Conservation (phyloP, 768 basidiomycete species). For the Hygrophorus pudorinus region DNA sequence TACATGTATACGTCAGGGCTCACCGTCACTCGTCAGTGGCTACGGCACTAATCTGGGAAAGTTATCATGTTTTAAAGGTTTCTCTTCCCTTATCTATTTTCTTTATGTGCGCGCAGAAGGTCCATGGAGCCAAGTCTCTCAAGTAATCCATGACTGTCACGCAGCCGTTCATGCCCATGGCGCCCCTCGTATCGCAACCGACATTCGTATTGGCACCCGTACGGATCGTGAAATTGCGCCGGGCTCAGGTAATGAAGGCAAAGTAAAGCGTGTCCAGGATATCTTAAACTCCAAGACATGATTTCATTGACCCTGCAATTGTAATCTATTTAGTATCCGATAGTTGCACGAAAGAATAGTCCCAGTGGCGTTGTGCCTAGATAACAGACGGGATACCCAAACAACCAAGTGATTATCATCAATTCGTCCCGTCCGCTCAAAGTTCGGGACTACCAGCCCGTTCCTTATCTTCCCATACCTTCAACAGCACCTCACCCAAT, state of each 20-base stretch:
- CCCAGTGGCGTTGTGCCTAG: no score
- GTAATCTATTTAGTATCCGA: background rate
- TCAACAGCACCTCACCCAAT: conserved; percentile 32
- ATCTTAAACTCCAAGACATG: conserved; percentile 40
- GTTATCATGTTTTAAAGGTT: conserved; percentile 6
- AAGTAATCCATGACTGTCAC: conserved; percentile 89
- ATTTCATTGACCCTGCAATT: conserved; percentile 3
- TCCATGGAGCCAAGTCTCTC: conserved; percentile 74
- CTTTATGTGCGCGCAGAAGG: conserved; percentile 41
- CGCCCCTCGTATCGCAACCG: conserved; percentile 72
- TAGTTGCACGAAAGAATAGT: no score
- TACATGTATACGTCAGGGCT: background rate
- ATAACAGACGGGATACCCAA: no score
- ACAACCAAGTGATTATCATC: no score
- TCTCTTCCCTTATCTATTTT: background rate
- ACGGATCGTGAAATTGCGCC: conserved; percentile 51
- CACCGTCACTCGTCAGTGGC: conserved; percentile 36
- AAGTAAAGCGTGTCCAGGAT: conserved; percentile 73
- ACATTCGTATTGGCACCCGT: conserved; percentile 92
- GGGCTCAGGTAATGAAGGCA: conserved; percentile 68
- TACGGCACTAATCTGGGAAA: conserved; percentile 86
- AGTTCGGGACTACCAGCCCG: conserved; percentile 36
- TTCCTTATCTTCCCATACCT: conserved; percentile 37
- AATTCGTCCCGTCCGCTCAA: no score
- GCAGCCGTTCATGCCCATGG: conserved; percentile 74